These are phyloP conservation scores for Fonsecaea erecta DNA, from an alignment of 2,329 filamentous ascomycete genomes.

Conservation along the genomic window DNA sequence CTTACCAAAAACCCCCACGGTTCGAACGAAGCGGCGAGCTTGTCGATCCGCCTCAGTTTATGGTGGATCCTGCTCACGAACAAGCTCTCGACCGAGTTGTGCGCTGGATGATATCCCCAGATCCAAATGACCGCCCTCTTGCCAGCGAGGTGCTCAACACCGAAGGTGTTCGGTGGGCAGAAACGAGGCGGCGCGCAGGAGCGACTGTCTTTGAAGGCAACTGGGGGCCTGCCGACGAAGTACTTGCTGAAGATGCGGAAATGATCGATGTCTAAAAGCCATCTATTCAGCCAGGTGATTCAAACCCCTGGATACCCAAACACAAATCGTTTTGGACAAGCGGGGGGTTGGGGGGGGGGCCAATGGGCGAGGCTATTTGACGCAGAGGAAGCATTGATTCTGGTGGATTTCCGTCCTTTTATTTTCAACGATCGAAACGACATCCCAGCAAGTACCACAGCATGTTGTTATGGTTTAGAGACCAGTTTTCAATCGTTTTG, in stretches of 20 bases:
- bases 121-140: conserved; percentile 73
- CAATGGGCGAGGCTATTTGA: conserved; percentile 1
- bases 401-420: conserved; percentile 3
- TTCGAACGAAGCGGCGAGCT: conserved; percentile 60
- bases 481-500: conserved; percentile 7
- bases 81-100: conserved; percentile 84
- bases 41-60: conserved; percentile 78
- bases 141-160: conserved; percentile 74
- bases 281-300: conserved; percentile 24
- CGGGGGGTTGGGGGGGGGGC: no score
- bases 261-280: conserved; percentile 65
- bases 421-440: conserved; percentile 6
- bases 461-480: conserved; percentile 9
- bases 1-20: conserved; percentile 40
- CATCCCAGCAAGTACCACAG: conserved; percentile 3
- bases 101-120: conserved; percentile 81
- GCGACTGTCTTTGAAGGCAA: conserved; percentile 97
- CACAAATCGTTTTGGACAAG: conserved; percentile 4
- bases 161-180: conserved; percentile 79
- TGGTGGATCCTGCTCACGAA: conserved; percentile 74
- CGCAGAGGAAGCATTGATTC: conserved; percentile 1
- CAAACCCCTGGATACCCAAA: conserved; percentile 25
- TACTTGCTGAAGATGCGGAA: conserved; percentile 62
- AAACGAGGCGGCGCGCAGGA: conserved; percentile 74
- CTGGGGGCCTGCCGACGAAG: conserved; percentile 79